phyloP scores from a whole-genome alignment of 2,329 filamentous ascomycete genomes.

The Penicillium sp. region DNA sequence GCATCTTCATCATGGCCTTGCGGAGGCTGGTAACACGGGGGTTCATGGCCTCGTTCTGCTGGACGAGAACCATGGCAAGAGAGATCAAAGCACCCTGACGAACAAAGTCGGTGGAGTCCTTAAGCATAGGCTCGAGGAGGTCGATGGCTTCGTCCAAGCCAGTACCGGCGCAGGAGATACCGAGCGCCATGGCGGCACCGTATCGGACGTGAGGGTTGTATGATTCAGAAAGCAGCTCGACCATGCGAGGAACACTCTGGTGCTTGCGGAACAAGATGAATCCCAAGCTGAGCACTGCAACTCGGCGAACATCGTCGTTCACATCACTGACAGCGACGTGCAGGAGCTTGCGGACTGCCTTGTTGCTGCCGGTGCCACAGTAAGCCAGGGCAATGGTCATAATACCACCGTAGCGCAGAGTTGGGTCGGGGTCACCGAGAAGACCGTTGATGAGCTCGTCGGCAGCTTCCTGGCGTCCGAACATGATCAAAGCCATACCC shows the following conservation, averaged over 20 bases:
- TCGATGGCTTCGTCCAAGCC: constrained; percentile 94
- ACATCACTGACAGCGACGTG: constrained; percentile 97
- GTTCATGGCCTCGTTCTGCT: constrained; percentile 98
- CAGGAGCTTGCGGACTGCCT: constrained; percentile 88
- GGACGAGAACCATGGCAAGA: constrained; percentile 96
- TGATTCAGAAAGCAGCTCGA: constrained; percentile 92
- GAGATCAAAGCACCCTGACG: constrained; percentile 91
- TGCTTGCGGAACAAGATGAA: constrained; percentile 98
- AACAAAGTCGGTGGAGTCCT: constrained; percentile 96
- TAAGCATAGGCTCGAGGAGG: constrained; percentile 96
- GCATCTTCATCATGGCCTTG: constrained; percentile 87
- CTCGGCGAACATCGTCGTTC: constrained; percentile 89
- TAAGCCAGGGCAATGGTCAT: constrained; percentile 98
- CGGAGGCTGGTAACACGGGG: constrained; percentile 85
- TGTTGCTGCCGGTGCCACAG: constrained; percentile 95
- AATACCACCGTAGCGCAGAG: constrained; percentile 90
- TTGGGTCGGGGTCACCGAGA: constrained; percentile 85
- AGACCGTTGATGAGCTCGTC: constrained; percentile 91
- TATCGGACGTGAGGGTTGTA: constrained; percentile 99
- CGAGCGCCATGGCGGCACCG: constrained; percentile 93
- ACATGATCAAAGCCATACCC: constrained; percentile 98
- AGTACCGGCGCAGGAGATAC: constrained; percentile 94
- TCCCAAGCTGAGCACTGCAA: constrained; percentile 93
- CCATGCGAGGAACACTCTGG: constrained; percentile 93
- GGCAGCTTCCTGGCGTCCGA: constrained; percentile 83